Percentiles rank a stretch among this genome's conserved stretches.
Evolutionary conservation across 345 rosid genomes (phyloP).

Genomic region (Arabis hirsuta): DNA sequence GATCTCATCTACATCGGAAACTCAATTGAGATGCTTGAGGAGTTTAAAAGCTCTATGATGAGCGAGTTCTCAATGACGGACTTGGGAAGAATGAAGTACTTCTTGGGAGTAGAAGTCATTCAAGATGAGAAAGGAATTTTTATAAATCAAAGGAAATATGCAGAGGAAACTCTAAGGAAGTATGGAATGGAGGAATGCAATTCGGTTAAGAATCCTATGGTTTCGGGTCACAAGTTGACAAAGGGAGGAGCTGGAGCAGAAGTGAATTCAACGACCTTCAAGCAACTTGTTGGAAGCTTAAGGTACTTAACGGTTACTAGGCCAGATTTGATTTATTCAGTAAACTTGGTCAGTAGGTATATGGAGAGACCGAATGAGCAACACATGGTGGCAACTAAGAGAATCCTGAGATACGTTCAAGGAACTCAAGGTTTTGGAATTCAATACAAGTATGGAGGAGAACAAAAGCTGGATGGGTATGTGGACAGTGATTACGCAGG

Average conservation of each 20-base stretch:
- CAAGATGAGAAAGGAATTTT: not conserved
- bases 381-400: slow-evolving; percentile 27
- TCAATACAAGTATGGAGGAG: not conserved
- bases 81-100: too few species aligned
- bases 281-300: not conserved
- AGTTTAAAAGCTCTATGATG: not conserved
- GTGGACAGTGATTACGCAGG: not conserved
- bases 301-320: not conserved
- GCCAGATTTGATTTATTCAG: not conserved
- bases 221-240: not conserved
- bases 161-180: too few species aligned
- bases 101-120: not conserved
- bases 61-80: too few species aligned
- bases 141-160: not conserved
- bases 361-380: not conserved
- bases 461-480: not conserved
- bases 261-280: not conserved
- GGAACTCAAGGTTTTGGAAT: slow-evolving; percentile 21
- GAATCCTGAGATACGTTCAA: not conserved
- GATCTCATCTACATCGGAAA: not conserved
- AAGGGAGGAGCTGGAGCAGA: not conserved
- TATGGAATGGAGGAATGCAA: not conserved
- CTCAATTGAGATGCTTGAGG: not conserved
- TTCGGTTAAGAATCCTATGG: not conserved
- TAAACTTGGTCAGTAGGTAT: not conserved